These are phyloP conservation scores for Amphibolis antarctica DNA, from an alignment of 106 monocot genomes.

Conservation along the genomic window DNA sequence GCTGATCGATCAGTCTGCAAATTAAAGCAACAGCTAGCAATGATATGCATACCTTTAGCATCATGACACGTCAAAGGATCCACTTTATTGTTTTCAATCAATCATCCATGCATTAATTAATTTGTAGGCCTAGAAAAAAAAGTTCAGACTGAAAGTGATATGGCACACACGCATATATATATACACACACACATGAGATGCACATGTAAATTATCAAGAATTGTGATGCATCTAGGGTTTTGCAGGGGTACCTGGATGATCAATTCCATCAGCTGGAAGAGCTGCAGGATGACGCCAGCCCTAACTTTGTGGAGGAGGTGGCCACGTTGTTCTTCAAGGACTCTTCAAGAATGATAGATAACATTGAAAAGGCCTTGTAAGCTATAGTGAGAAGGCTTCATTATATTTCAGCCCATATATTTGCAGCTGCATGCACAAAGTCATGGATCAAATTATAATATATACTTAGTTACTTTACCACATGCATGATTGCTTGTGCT, in stretches of 20 bases:
- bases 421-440: background rate
- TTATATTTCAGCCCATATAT: background rate
- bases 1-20: no score
- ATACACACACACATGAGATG: background rate
- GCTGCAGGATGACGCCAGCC: slow-evolving; percentile 82
- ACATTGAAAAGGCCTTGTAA: slow-evolving; percentile 78
- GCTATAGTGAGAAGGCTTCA: slow-evolving; percentile 1
- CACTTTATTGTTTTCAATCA: no score
- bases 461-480: no score
- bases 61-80: no score
- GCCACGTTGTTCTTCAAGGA: slow-evolving; percentile 79
- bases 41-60: no score
- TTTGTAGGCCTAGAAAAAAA: no score
- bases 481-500: background rate
- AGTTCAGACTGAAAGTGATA: no score
- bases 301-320: slow-evolving; percentile 94
- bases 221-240: background rate
- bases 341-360: slow-evolving; percentile 46
- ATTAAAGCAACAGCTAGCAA: no score
- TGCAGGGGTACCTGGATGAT: slow-evolving; percentile 79
- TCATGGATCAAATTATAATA: no score
- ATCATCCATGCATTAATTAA: no score
- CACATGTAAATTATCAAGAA: background rate
- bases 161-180: background rate
- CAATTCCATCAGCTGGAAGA: slow-evolving; percentile 86